Evolutionary conservation across 352 stramenopile species (phyloP), one percentile per base, ranked within the genome.

Genomic region (Pythium dissotocum): DNA sequence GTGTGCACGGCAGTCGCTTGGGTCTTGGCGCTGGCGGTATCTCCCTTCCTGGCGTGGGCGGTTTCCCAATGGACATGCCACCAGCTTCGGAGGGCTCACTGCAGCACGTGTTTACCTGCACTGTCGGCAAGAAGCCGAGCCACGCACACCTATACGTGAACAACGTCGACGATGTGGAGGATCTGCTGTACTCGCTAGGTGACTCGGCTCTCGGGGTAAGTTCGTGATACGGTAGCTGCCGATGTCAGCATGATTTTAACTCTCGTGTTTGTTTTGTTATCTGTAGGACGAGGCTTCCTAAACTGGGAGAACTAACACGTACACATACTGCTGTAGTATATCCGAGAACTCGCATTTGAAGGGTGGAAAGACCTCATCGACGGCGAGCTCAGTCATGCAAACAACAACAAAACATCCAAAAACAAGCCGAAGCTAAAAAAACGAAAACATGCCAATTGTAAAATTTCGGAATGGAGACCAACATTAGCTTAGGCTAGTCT

Each of bases 101-200:
- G 55, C 80, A 95, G 46, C 88, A 96, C 62, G 77, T 97, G 8
- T 98, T 96, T 67, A 98, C 91, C 32, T 95, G 89, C 75, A 97
- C 90, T 6, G 93, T 98, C 49, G 93, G 93, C 32, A 97, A 96
- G 76, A 97, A 97, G 56, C 89, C 91, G 8, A 96, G 87, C 48
- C 87, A 97, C 70, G 91, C 91, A 40, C 87, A 94, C 70, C 65
- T 96, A 48, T 98, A 97, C 70, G 75, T 98, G 42, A 94, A 98
- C 78, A 92, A 95, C 58, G 88, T 93, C 33, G 80, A 86, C 46
- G 89, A 97, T 33, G 89, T 98, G 10, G 85, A 96, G 66, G 73
- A 89, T 58, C 71, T 97, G 28, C 73, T 97, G 54, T 69, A 89
- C 62, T 76, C 85, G 36, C 72, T 95, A 30, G 76, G 80, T 35